Conservation (phyloP, 2,329 filamentous ascomycete genomes). For the Fulvia fulva region DNA sequence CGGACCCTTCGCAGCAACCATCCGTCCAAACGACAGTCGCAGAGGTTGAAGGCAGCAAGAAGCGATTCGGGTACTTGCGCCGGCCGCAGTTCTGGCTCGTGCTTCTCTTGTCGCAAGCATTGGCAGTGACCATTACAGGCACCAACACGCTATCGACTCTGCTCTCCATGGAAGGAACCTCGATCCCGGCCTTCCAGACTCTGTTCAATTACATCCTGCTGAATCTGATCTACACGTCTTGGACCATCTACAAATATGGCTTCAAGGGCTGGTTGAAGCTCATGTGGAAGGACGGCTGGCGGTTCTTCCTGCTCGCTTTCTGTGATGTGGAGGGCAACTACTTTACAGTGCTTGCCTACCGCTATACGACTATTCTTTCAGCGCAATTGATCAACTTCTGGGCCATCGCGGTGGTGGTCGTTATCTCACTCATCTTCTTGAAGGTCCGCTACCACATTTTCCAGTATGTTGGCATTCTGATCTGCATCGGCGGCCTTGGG, state of each 20-base stretch:
- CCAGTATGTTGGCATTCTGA: conserved; percentile 79
- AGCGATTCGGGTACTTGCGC: conserved; percentile 65
- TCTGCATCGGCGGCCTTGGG: conserved; percentile 89
- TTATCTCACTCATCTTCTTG: conserved; percentile 77
- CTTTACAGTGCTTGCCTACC: conserved; percentile 92
- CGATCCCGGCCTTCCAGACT: conserved; percentile 91
- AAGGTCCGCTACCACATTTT: conserved; percentile 83
- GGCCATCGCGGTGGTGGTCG: conserved; percentile 90
- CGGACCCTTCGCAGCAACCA: conserved; percentile 22
- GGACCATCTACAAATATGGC: conserved; percentile 77
- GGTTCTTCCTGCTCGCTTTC: conserved; percentile 88
- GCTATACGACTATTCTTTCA: conserved; percentile 85
- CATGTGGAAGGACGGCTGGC: conserved; percentile 73
- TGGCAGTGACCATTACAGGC: conserved; percentile 83
- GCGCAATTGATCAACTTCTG: conserved; percentile 98
- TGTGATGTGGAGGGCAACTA: conserved; percentile 97
- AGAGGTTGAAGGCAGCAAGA: conserved; percentile 41
- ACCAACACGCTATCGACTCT: conserved; percentile 88
- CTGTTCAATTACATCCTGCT: conserved; percentile 92
- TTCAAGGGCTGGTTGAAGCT: conserved; percentile 64
- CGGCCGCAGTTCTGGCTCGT: conserved; percentile 88
- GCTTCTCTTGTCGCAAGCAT: conserved; percentile 68
- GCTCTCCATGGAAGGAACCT: conserved; percentile 64
- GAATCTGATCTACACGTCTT: conserved; percentile 73
- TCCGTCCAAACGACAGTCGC: conserved; percentile 38